These are phyloP conservation scores for Leptomonas seymouri DNA, from an alignment of 208 protist species.

Conservation along the genomic window DNA sequence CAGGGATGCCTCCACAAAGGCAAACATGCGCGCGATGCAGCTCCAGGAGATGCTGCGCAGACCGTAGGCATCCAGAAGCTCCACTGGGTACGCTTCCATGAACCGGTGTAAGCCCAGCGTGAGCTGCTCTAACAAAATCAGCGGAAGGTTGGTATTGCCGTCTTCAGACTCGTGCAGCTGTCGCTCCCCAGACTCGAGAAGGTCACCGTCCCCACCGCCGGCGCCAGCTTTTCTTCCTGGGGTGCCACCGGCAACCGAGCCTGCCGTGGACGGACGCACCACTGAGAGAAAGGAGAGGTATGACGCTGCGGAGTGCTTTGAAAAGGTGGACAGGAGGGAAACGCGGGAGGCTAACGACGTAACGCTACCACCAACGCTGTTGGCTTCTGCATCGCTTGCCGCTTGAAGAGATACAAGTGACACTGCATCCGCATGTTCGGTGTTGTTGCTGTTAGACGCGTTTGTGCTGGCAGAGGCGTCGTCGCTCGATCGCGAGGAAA, in stretches of 20 bases:
- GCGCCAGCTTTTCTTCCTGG: not conserved
- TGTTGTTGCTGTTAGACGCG: not conserved
- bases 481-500: conserved; percentile 17
- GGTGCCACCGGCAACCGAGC: not conserved
- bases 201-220: conserved; percentile 1
- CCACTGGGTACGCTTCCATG: conserved; percentile 41
- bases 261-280: conserved; percentile 48
- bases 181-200: conserved; percentile 4
- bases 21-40: conserved; percentile 67
- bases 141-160: conserved; percentile 87
- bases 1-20: conserved; percentile 56
- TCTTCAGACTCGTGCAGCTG: conserved; percentile 81
- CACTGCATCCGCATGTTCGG: conserved; percentile 2
- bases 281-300: conserved; percentile 86
- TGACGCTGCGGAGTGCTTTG: conserved; percentile 65
- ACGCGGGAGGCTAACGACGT: conserved; percentile 69
- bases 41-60: conserved; percentile 71
- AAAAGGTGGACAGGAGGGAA: conserved; percentile 85
- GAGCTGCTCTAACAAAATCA: conserved; percentile 88
- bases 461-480: not conserved
- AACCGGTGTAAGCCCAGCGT: conserved; percentile 67
- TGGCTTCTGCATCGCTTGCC: conserved; percentile 5
- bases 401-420: conserved; percentile 32
- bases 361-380: conserved; percentile 26
- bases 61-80: conserved; percentile 48